Base-by-base conservation (phyloP, 345 rosid species). In the Cardamine occulta region DNA sequence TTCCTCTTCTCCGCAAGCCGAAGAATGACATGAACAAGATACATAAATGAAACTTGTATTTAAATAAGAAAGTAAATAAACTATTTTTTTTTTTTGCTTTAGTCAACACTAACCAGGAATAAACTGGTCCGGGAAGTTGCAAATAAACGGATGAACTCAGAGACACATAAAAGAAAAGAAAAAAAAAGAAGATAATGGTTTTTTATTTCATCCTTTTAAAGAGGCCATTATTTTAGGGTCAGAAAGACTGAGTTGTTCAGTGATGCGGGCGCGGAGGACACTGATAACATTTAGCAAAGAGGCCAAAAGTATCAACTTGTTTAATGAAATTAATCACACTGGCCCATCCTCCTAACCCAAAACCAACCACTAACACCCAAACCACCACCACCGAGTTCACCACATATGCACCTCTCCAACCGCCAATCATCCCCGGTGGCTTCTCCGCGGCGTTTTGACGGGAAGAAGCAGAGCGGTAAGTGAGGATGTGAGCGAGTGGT, bases 281-380 rank as follows among this genome's bases (percentile, higher is more conserved):
- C 55, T 89, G 97, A 82, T 91, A 91, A 80, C 97, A 91, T 82
- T 89, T 89, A n/a, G 93, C 93, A 58, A 89, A 89, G 31, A 91
- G 95, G 0, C 95, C 95, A 18, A 91, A 91, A n/a, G 90, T 88
- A 75, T 89, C 87, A 12, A 91, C 91, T 51, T 91, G 95, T 57
- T 44, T 83, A 75, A 91, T 81, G 83, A 91, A 91, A 62, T 92
- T 88, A 70, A 84, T 65, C 85, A 92, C 57, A 74, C 97, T 92
- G 6, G 94, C 97, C 97, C 97, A 92, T 18, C 96, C 97, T 29
- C 94, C 97, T 58, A 90, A 75, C 40, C 93, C 93, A 29, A 92
- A 92, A 3, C 97, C 97, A 29, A 92, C 84, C 29, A 32, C 35
- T 32, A 32, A 7, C 35, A 32, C 34, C 34, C 34, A 31, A 29